Conservation (phyloP, 75 land plant genomes). For the Larix kaempferi region DNA sequence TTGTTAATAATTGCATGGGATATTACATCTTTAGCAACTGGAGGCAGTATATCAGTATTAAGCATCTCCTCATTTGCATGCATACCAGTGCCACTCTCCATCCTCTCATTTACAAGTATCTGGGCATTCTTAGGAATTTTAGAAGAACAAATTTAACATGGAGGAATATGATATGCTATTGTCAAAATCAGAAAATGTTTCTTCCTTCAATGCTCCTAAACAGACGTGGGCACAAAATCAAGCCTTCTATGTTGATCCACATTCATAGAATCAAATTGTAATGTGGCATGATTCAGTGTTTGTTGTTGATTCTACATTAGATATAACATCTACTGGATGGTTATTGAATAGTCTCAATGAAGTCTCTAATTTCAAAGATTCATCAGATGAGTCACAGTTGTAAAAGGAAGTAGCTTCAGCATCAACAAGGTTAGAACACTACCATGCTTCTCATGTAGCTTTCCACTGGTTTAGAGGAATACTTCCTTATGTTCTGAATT, state of each 20-base stretch:
- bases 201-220: not conserved
- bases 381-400: slow-evolving; percentile 11
- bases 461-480: not conserved
- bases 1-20: not conserved
- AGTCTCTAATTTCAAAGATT: slow-evolving; percentile 5
- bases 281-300: not conserved
- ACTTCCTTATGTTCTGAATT: slow-evolving; percentile 6
- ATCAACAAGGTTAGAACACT: not conserved
- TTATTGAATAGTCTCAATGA: not conserved
- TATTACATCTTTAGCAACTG: not conserved
- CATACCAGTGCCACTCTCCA: not conserved
- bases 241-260: not conserved
- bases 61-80: not conserved
- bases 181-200: not conserved
- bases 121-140: not conserved
- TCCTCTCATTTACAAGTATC: not conserved
- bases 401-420: slow-evolving; percentile 10
- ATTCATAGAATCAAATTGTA: not conserved
- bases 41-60: not conserved
- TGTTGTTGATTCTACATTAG: not conserved
- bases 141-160: not conserved
- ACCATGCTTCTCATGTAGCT: not conserved
- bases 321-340: not conserved
- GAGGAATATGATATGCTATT: not conserved
- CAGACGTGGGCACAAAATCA: not conserved